Base-by-base conservation (phyloP, 1,139 yeast genomes). In the Arxiozyma telluris region DNA sequence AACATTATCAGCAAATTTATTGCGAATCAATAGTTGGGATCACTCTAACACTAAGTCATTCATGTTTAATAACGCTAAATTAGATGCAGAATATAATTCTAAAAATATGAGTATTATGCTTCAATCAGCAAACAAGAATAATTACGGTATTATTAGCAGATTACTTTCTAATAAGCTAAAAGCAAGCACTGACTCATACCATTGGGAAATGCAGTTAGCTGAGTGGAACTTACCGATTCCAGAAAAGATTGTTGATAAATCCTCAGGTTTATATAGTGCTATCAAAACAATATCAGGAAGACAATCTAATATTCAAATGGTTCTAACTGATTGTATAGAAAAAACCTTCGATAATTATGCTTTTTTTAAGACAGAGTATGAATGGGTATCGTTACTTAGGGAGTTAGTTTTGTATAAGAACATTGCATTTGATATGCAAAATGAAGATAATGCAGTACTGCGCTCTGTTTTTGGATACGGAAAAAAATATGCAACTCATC, bases 31-130 rank as follows among this genome's bases (percentile, higher is more conserved):
- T 39, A 64, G 70, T 45, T 68, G 70, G 7, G 68, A 71, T 18
- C 68, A 74, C 57, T 64, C 74, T 44, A 56, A 75, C 2, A 61
- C 66, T 69, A 77, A 76, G 57, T 70, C 70, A 18, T 71, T 85
- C 49, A 73, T 77, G 64, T 81, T 79, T 58, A 78, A 75, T 51
- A 81, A 82, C 62, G 90, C 88, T 0, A 57, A 66, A 1, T 75
- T 78, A 55, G 91, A 87, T 61, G 71, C 76, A 71, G 55, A 86
- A 85, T 0, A 65, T 79, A 57, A 66, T 73, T 50, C 12, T 17
- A 18, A 12, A 11, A 21, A 44, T 64, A 71, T 15, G 65, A 69
- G 45, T 66, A 64, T 25, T 55, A 64, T 44, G 22, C 58, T 52
- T 20, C 15, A 18, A 15, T 20, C 46, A 15, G 44, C 54, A 0